These are phyloP conservation scores for Bathelium albidoporum DNA, from an alignment of 495 filamentous ascomycete genomes.

Conservation along the genomic window DNA sequence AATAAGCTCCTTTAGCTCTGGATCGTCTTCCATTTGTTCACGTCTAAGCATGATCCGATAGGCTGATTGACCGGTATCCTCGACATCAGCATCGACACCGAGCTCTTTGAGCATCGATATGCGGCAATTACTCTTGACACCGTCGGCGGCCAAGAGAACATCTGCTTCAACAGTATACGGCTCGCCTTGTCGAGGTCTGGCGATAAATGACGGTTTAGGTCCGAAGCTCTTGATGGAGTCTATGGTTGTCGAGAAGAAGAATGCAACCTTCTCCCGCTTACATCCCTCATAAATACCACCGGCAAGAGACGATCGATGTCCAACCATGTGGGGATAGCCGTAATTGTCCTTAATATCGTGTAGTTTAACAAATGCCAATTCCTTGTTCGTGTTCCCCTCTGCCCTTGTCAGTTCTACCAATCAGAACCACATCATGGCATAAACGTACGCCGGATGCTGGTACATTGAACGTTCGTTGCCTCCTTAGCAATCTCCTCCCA, in stretches of 20 bases:
- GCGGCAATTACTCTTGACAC: slow-evolving; percentile 59
- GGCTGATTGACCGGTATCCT: slow-evolving; percentile 68
- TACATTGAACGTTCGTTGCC: slow-evolving; percentile 42
- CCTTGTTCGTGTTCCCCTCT: slow-evolving; percentile 57
- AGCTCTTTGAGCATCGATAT: slow-evolving; percentile 49
- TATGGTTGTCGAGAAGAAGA: slow-evolving; percentile 52
- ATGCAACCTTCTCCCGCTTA: slow-evolving; percentile 50
- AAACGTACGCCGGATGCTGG: slow-evolving; percentile 40
- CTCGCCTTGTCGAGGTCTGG: slow-evolving; percentile 46
- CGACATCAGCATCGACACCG: slow-evolving; percentile 45
- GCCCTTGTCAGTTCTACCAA: slow-evolving; percentile 13
- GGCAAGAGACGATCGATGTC: slow-evolving; percentile 66
- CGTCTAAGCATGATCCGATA: slow-evolving; percentile 75
- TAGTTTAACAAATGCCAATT: slow-evolving; percentile 61
- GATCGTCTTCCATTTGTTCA: slow-evolving; percentile 54
- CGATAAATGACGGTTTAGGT: slow-evolving; percentile 45
- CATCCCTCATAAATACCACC: slow-evolving; percentile 58
- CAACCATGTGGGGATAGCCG: slow-evolving; percentile 66
- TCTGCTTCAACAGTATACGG: slow-evolving; percentile 52
- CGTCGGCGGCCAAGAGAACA: slow-evolving; percentile 60
- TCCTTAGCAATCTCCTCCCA: slow-evolving; percentile 59
- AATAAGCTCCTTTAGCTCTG: slow-evolving; percentile 57
- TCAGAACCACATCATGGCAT: slow-evolving; percentile 5
- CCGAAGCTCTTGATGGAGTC: slow-evolving; percentile 45
- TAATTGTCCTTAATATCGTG: slow-evolving; percentile 56